phyloP scores from a whole-genome alignment of 169 alveolate genomes.

The Eimeria necatrix region DNA sequence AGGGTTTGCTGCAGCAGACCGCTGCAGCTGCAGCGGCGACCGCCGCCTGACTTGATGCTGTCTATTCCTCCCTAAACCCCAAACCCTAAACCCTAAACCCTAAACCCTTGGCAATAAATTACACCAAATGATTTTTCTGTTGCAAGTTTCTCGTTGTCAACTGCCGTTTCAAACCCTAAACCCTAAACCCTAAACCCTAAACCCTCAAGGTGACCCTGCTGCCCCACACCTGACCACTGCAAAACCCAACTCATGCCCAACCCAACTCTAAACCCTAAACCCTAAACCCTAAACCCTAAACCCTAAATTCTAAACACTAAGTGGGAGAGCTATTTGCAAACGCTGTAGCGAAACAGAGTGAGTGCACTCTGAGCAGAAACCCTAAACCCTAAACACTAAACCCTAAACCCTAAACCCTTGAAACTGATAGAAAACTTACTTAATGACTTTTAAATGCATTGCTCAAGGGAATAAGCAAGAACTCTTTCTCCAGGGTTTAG shows the following conservation, averaged over 20 bases:
- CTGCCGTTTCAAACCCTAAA: not conserved
- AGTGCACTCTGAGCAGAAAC: not conserved
- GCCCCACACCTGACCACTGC: too few relatives aligned
- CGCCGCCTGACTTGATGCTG: not conserved
- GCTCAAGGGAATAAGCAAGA: too few relatives aligned
- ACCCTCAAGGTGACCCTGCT: not conserved
- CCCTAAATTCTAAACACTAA: not conserved
- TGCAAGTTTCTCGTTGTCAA: too few relatives aligned
- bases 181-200: slow-evolving; percentile 45
- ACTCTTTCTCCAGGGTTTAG: too few relatives aligned
- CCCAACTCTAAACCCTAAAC: slow-evolving; percentile 43
- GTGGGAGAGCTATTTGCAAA: not conserved
- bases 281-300: slow-evolving; percentile 36
- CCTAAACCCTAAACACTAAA: slow-evolving; percentile 4
- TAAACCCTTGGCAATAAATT: slow-evolving; percentile 21
- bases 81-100: slow-evolving; percentile 39
- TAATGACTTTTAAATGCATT: too few relatives aligned
- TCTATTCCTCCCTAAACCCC: slow-evolving; percentile 4
- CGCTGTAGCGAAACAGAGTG: too few relatives aligned
- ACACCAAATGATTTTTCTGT: too few relatives aligned
- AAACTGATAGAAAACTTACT: too few relatives aligned
- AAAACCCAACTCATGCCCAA: too few relatives aligned
- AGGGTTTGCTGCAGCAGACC: not conserved
- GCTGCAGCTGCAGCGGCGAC: slow-evolving; percentile 1
- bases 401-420: not conserved